Base-by-base conservation (phyloP, 2,329 filamentous ascomycete genomes). In the Scedosporium minutisporum region DNA sequence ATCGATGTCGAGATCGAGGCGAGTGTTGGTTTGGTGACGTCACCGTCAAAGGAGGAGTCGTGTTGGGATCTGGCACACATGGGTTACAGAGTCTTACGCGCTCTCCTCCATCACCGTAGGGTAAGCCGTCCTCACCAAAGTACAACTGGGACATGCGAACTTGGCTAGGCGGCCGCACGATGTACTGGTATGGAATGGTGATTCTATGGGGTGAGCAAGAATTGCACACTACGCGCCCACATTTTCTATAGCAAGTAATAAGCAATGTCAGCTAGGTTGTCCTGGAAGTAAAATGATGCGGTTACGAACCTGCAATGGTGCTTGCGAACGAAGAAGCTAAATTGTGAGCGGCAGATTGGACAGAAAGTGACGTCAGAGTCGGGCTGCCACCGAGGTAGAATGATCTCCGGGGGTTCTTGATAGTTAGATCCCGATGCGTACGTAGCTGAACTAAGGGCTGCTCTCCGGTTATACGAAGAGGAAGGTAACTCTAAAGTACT, bases 161-260 rank as follows among this genome's bases (percentile, higher is more conserved):
- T 41, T 64, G 64, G 63, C 72, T 80, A 1, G 89, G 88, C 3
- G 90, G 89, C 58, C 88, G 88, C 27, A 97, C 92, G 66, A 97
- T 96, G 72, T 91, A 97, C 71, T 95, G 90, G 66, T 93, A 85
- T 1, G 93, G 93, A 66, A 97, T 97, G 3, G 90, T 96, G 71
- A 97, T 97, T 65, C 92, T 86, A 74, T 97, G 93, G 3, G 93
- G 93, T 2, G 93, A 97, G 76, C 93, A 97, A 21, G 86, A 81
- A 63, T 87, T 87, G 74, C 93, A 97, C 25, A 97, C 93, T 7
- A 97, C 93, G 65, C 92, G 82, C 57, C 93, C 93, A 72, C 93
- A 97, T 83, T 96, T 97, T 67, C 87, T 89, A 58, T 38, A 38
- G 33, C 33, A 38, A 38, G 33, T 12, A 38, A 38, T 12, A 10